Percentiles rank a stretch among this genome's conserved stretches.
phyloP scores from a whole-genome alignment of 768 basidiomycete species.

The Boletus rufocinnamomeus region DNA sequence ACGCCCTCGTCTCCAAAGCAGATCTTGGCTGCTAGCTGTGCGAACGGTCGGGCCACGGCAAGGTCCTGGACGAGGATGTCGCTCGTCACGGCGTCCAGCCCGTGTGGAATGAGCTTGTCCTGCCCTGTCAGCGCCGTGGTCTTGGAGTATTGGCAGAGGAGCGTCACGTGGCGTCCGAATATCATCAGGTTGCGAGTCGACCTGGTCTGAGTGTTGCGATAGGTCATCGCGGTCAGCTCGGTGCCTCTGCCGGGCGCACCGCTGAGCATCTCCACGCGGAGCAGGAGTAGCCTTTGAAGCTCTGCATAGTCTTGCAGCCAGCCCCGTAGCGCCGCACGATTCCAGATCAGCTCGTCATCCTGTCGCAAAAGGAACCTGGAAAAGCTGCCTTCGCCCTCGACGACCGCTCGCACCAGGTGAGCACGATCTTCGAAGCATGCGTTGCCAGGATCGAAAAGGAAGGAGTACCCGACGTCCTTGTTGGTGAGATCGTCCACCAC shows the following conservation, averaged over 20 bases:
- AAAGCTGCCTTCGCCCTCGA: neutral
- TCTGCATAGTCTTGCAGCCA: slow-evolving; percentile 18
- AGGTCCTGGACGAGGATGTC: slow-evolving; percentile 5
- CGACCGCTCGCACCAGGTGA: accelerated
- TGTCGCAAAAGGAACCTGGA: neutral
- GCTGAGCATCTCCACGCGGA: slow-evolving; percentile 10
- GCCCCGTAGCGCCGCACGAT: neutral
- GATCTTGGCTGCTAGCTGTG: neutral
- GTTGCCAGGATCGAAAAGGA: neutral
- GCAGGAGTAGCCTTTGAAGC: slow-evolving; percentile 4
- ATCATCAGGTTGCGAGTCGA: slow-evolving; percentile 3
- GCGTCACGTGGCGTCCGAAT: neutral
- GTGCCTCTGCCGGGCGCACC: slow-evolving; percentile 20
- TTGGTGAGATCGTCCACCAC: slow-evolving; percentile 25
- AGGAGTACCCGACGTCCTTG: slow-evolving; percentile 1
- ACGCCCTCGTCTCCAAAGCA: neutral
- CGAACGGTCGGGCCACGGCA: too few species aligned
- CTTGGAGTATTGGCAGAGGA: neutral
- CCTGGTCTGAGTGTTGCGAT: neutral
- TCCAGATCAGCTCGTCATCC: neutral
- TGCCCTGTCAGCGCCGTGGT: too few species aligned
- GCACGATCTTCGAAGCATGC: neutral
- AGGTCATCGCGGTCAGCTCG: neutral
- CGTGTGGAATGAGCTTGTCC: slow-evolving; percentile 10
- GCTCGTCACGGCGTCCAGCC: neutral